Evolutionary conservation across 495 filamentous ascomycete genomes (phyloP).

Genomic region (Lentithecium fluviatile): DNA sequence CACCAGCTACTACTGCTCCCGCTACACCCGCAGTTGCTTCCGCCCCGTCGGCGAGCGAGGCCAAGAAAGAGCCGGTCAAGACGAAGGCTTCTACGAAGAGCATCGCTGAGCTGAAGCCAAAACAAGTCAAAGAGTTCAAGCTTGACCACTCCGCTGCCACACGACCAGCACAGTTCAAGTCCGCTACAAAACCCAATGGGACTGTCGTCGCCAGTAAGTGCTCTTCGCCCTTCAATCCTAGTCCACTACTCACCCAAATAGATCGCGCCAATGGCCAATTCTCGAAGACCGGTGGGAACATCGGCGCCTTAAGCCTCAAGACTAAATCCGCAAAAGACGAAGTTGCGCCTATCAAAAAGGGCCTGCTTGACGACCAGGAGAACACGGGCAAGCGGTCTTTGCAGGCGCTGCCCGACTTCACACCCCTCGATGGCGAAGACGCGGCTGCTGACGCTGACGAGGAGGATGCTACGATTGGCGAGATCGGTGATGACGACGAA

Average conservation of each 20-base stretch:
- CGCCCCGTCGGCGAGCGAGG: background rate
- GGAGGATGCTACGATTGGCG: conserved; percentile 73
- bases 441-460: conserved; percentile 59
- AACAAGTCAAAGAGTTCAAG: conserved; percentile 3
- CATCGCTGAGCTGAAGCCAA: conserved; percentile 9
- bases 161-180: conserved; percentile 1
- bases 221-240: conserved; percentile 46
- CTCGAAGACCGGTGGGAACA: conserved; percentile 63
- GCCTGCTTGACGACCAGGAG: conserved; percentile 85
- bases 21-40: conserved; percentile 4
- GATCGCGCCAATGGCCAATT: conserved; percentile 49
- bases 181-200: conserved; percentile 46
- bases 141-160: conserved; percentile 13
- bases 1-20: conserved; percentile 1
- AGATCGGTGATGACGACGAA: conserved; percentile 81
- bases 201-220: conserved; percentile 68
- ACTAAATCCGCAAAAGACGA: conserved; percentile 57
- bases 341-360: conserved; percentile 65
- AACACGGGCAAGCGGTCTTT: conserved; percentile 70
- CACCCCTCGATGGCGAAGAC: conserved; percentile 55
- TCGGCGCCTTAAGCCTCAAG: conserved; percentile 81
- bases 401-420: conserved; percentile 50
- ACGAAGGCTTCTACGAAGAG: background rate
- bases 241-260: conserved; percentile 16
- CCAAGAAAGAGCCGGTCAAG: background rate